Conservation (phyloP, 2,329 filamentous ascomycete species). For the Intubia oerlemansii region DNA sequence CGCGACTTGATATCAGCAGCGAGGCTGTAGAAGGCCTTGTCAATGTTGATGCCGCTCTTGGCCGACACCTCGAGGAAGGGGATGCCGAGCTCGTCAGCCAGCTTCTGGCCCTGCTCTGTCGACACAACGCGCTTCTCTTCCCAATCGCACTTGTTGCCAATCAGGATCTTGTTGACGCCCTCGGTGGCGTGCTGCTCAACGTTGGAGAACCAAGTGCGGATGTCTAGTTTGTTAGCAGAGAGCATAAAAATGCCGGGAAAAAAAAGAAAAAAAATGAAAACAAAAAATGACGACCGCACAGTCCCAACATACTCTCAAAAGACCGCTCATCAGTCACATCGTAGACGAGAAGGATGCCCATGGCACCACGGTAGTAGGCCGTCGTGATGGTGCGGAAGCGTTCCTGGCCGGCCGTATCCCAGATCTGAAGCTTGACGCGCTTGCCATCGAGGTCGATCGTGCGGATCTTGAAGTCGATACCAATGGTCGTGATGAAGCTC, state of each 20-base stretch:
- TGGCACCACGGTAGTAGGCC: constrained; percentile 93
- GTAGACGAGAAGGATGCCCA: constrained; percentile 95
- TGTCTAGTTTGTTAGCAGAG: constrained; percentile 38
- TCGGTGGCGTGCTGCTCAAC: constrained; percentile 96
- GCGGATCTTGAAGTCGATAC: constrained; percentile 99
- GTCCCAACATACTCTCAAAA: constrained; percentile 72
- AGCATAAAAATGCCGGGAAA: not conserved
- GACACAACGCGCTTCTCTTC: constrained; percentile 94
- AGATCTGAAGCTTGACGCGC: constrained; percentile 97
- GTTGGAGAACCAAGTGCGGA: constrained; percentile 98
- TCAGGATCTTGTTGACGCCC: constrained; percentile 98
- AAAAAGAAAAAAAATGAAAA: constrained; percentile 1
- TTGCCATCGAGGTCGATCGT: constrained; percentile 98
- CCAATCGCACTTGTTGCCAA: constrained; percentile 99
- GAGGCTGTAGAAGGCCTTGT: constrained; percentile 92
- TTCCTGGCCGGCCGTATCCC: constrained; percentile 97
- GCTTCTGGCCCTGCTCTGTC: constrained; percentile 76
- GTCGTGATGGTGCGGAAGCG: constrained; percentile 97
- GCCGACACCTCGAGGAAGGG: constrained; percentile 97
- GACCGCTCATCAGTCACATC: constrained; percentile 94
- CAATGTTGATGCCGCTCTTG: constrained; percentile 99
- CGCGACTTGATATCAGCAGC: constrained; percentile 97
- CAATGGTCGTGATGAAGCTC: constrained; percentile 96
- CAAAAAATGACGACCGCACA: constrained; percentile 1
- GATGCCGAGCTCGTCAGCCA: constrained; percentile 90